These are phyloP conservation scores for Lepiota venenata DNA, from an alignment of 768 basidiomycete genomes.

Conservation along the genomic window DNA sequence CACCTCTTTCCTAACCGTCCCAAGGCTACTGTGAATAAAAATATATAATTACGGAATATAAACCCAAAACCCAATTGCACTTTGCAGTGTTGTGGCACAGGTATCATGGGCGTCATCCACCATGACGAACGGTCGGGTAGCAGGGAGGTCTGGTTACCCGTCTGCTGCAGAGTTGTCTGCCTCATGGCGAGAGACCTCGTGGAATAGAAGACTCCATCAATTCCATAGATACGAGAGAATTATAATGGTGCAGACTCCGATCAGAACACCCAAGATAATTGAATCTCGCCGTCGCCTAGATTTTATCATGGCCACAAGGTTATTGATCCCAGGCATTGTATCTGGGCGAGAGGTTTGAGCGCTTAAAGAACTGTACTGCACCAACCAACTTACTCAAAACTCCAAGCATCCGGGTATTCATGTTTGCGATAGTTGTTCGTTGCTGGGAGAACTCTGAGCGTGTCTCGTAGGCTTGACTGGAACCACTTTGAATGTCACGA, in stretches of 20 bases:
- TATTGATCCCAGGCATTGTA: conserved; percentile 94
- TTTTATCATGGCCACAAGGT: conserved; percentile 88
- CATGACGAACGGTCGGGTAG: not conserved
- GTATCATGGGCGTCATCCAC: not conserved
- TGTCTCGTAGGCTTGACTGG: conserved; percentile 96
- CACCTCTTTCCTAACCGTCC: not conserved
- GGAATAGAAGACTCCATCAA: conserved; percentile 16
- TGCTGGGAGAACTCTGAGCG: conserved; percentile 90
- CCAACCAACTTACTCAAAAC: conserved; percentile 64
- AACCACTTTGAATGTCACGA: conserved; percentile 5
- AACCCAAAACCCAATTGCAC: not conserved
- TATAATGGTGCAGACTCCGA: conserved; percentile 76
- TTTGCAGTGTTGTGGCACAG: too few relatives aligned
- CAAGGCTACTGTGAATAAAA: not conserved
- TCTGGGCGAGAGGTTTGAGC: conserved; percentile 37
- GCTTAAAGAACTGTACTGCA: not conserved
- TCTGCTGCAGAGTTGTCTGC: too few relatives aligned
- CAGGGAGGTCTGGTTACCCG: not conserved
- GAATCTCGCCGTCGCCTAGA: conserved; percentile 86
- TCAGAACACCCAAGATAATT: conserved; percentile 83
- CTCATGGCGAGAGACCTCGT: not conserved
- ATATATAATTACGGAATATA: not conserved
- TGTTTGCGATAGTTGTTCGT: conserved; percentile 65
- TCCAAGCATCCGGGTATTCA: conserved; percentile 81
- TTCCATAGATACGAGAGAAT: conserved; percentile 47